Evolutionary conservation across 176 grass and related monocot genomes (phyloP), one percentile per base, ranked within the genome.

Genomic region (Oryza glumipatula): DNA sequence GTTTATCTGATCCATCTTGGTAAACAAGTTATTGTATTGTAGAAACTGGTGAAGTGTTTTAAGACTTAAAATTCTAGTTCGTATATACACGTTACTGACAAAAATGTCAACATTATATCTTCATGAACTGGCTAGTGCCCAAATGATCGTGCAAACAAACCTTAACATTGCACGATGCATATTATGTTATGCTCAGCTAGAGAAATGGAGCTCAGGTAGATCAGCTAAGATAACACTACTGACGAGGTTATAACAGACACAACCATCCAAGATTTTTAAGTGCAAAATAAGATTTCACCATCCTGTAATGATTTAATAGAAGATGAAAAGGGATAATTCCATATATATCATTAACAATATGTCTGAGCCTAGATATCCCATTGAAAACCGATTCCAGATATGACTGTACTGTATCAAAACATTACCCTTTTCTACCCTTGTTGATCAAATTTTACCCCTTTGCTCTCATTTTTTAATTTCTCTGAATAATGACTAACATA

Each of bases 221-320:
- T 65, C 24, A 48, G 17, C 45, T 32, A 74, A 65, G 24, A n/a
- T 47, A 66, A 10, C 66, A 28, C 11, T 21, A 65, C 41, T 22
- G 41, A 33, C n/a, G 26, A 35, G 45, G 9, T 49, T 60, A 38
- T 10, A 21, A 73, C 46, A 49, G 43, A 65, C 4, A 24, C 41
- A 64, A 83, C 26, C 22, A 63, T 83, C 23, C 11, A 28, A 36
- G 48, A 21, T 66, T 35, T 14, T 65, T 33, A 74, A 66, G 3
- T 74, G 70, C 54, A 65, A 33, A 12, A 30, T 74, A 65, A 33
- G 10, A 48, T 11, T 83, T 49, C 35, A 0, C 24, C 21, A 74
- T 49, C 30, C 70, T 65, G 41, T 74, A 47, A 83, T 64, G 33
- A 73, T 11, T 83, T 83, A 64, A 46, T 30, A 83, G 19, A 73